Base-by-base conservation (phyloP, 768 basidiomycete genomes). In the Mycena galericulata region DNA sequence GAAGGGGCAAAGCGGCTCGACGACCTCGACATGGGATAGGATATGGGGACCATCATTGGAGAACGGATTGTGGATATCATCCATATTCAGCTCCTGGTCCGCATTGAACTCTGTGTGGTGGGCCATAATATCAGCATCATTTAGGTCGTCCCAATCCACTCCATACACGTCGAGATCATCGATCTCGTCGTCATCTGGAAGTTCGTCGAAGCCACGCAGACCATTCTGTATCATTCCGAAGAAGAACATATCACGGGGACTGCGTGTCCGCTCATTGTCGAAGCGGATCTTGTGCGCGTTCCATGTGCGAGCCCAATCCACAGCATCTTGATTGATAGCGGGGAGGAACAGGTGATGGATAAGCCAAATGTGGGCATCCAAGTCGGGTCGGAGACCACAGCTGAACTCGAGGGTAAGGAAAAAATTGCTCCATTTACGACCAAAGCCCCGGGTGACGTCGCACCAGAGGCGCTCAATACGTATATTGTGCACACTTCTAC, bases 401-500 rank as follows among this genome's bases (percentile, higher is more conserved):
- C 72, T 36, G 1, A 45, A 45, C 61, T 84, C 81, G 0, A 84
- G 71, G 4, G 64, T 53, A 10, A 60, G 29, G 61, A 83, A 80
- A 46, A 78, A 77, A 1, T 70, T 57, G 34, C 78, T 76, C 83
- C 82, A 83, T 47, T 77, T 79, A 11, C 58, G 45, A 5, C 81
- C 78, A 55, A 81, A 70, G 2, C 69, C 71, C 4, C 43, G 20
- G 4, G 78, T 81, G 2, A 82, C 72, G 65, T 83, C 79, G 9
- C 73, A 73, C 82, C 83, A 83, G 9, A 82, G 68, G 0, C 80
- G 65, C 50, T 83, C 80, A 38, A 79, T 79, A 0, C 72, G 71
- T 12, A 76, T 73, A 55, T 78, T 79, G 43, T 79, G 77, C 6
- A 72, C 71, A 20, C 56, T 60, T 45, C 71, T 72, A 57, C 36